Base-by-base conservation (phyloP, 129 eudicot species). In the Logfia minima region DNA sequence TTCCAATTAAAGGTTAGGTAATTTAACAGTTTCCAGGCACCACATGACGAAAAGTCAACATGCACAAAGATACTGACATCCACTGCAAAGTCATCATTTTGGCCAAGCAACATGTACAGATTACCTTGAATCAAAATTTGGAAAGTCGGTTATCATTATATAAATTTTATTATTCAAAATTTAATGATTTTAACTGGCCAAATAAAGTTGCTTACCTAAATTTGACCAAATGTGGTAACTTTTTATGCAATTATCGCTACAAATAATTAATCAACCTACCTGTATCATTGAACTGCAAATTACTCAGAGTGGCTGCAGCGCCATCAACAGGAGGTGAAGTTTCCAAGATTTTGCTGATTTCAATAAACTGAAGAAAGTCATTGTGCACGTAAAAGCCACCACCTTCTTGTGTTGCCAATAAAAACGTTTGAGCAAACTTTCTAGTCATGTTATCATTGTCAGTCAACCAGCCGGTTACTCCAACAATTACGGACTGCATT, bases 361-460 rank as follows among this genome's bases (percentile, higher is more conserved):
- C 82, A 13, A 70, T 39, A 34, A 63, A 76, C 32, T 79, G 78
- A 58, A 80, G 82, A 65, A 84, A 55, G 37, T 79, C 84, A 59
- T 84, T 84, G 34, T 58, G 74, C 23, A 84, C 84, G 73, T 75
- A 84, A 68, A 74, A 84, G 18, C 87, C 87, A 6, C 86, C 86
- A 1, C 74, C 80, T 31, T 66, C 75, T 84, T 84, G 84, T 56
- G 71, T 75, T 9, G 87, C 87, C 82, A 84, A 66, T n/a, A 71
- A 45, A 66, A 84, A 84, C 0, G 84, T 84, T 17, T 72, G 84
- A 21, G 84, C 55, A 68, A 84, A 84, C 60, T 71, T 29, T 77
- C 62, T 84, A 11, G 66, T 14, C 60, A 75, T 68, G 8, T 76
- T 29, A 66, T 80, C 79, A 11, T 31, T 71, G 13, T 69, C 84